A percentile compares a stretch with the other conserved stretches of the same genome.
phyloP scores from a whole-genome alignment of 495 filamentous ascomycete species.

The Evansstolkia leycettana region DNA sequence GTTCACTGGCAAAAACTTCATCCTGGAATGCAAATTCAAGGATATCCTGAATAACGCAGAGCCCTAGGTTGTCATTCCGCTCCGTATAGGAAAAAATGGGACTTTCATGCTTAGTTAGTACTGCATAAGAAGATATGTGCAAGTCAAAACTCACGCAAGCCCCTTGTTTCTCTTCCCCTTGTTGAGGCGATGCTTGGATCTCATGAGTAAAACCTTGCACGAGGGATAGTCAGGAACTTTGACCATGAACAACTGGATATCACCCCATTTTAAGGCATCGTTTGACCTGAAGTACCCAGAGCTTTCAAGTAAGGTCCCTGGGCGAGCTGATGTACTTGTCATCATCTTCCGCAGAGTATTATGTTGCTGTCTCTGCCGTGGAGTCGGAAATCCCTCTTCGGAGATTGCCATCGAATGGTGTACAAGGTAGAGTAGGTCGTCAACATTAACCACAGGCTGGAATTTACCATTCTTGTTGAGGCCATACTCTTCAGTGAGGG shows the following conservation, averaged over 20 bases:
- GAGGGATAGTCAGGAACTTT: slow-evolving; percentile 9
- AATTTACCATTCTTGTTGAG: slow-evolving; percentile 6
- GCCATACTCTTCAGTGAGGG: slow-evolving; percentile 4
- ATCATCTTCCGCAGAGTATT: slow-evolving; percentile 17
- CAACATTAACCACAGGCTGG: slow-evolving; percentile 6
- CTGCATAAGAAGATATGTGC: too few relatives aligned
- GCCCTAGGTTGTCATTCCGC: slow-evolving; percentile 14
- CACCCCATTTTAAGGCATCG: slow-evolving; percentile 14
- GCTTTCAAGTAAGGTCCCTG: slow-evolving; percentile 9
- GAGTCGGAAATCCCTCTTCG: slow-evolving; percentile 8
- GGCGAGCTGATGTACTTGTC: slow-evolving; percentile 9
- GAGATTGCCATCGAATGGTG: slow-evolving; percentile 6
- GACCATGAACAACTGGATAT: slow-evolving; percentile 7
- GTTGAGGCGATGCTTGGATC: slow-evolving; percentile 11
- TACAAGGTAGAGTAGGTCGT: slow-evolving; percentile 10
- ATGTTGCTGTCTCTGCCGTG: slow-evolving; percentile 7
- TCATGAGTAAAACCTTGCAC: slow-evolving; percentile 13
- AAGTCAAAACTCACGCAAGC: slow-evolving; percentile 8
- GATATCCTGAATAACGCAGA: slow-evolving; percentile 12
- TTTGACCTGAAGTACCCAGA: slow-evolving; percentile 9
- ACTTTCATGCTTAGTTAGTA: slow-evolving; percentile 6
- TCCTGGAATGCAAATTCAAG: slow-evolving; percentile 6
- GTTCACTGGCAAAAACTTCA: slow-evolving; percentile 1
- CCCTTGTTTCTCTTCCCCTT: slow-evolving; percentile 14
- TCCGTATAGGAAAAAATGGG: slow-evolving; percentile 12